These are phyloP conservation scores for Neolentinus lepideus DNA, from an alignment of 1,284 basidiomycete genomes.

Conservation along the genomic window DNA sequence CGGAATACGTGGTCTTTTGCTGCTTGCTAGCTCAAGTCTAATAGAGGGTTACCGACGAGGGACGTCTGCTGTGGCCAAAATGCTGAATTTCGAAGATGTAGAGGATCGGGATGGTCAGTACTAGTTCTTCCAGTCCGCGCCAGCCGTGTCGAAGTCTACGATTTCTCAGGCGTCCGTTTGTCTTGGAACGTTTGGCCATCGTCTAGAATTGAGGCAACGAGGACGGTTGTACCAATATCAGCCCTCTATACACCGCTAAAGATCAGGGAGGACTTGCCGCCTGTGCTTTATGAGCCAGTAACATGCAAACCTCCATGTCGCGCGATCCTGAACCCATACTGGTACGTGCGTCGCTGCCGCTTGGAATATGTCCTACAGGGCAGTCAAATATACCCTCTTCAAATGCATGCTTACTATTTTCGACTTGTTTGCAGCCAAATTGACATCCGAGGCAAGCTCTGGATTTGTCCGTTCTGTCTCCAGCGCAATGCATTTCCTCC, in stretches of 20 bases:
- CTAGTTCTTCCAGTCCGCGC: background rate
- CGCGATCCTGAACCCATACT: slow-evolving; percentile 96
- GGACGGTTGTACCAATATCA: slow-evolving; percentile 96
- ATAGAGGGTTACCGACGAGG: too few relatives aligned
- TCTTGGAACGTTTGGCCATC: slow-evolving; percentile 99
- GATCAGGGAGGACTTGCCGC: slow-evolving; percentile 90
- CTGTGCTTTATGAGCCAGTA: slow-evolving; percentile 96
- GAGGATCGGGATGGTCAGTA: slow-evolving; percentile 56
- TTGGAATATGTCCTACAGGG: background rate
- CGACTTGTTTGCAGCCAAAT: slow-evolving; percentile 67
- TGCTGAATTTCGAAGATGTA: slow-evolving; percentile 51
- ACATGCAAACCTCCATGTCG: slow-evolving; percentile 98
- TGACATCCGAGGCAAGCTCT: slow-evolving; percentile 96
- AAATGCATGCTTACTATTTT: background rate
- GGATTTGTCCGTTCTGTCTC: slow-evolving; percentile 99
- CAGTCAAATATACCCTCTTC: background rate
- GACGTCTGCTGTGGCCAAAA: slow-evolving; percentile 8
- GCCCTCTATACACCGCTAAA: slow-evolving; percentile 98
- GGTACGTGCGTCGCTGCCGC: slow-evolving; percentile 42
- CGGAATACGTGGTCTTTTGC: too few relatives aligned
- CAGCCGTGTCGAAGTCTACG: slow-evolving; percentile 1
- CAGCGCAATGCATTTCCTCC: slow-evolving; percentile 96
- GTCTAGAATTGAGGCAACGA: slow-evolving; percentile 93
- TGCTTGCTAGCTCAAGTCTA: too few relatives aligned
- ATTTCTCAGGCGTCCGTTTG: slow-evolving; percentile 67